A percentile compares a stretch with the other conserved stretches of the same genome.
phyloP scores from a whole-genome alignment of 768 basidiomycete genomes.

The Russula griseocarnosa region DNA sequence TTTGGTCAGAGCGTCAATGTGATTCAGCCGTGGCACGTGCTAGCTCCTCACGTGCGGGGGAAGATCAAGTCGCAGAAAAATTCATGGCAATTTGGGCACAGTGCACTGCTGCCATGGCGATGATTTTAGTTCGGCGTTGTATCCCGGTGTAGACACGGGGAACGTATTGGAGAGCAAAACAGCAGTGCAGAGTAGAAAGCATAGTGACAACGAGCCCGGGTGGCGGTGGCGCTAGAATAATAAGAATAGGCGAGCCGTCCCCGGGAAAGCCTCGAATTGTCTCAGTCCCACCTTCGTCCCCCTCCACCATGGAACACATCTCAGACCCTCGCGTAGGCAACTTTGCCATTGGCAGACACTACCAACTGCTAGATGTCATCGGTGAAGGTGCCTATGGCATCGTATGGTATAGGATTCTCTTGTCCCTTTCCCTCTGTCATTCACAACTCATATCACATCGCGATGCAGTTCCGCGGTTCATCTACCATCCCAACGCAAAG shows the following conservation, averaged over 20 bases:
- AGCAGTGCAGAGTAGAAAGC: not conserved
- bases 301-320: constrained; percentile 33
- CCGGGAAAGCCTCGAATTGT: constrained; percentile 2
- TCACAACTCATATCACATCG: constrained; percentile 15
- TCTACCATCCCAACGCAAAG: constrained; percentile 79
- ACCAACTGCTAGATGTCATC: constrained; percentile 82
- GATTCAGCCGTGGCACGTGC: not conserved
- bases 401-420: constrained; percentile 53
- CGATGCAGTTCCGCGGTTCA: constrained; percentile 69
- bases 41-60: constrained; percentile 9
- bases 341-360: constrained; percentile 57
- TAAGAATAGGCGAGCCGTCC: not conserved
- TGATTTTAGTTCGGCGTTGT: not conserved
- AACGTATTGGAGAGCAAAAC: not conserved
- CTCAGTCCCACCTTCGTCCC: not conserved
- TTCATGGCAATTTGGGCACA: not conserved
- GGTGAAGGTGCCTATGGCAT: constrained; percentile 93
- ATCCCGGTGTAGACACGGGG: not conserved
- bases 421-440: not conserved
- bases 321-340: constrained; percentile 26
- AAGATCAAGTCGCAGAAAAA: not conserved
- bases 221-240: not conserved
- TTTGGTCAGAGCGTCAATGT: constrained; percentile 14
- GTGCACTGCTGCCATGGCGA: not conserved
- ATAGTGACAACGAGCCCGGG: not conserved